Evolutionary conservation across 768 basidiomycete genomes (phyloP).

Genomic region (Suillus tomentosus): DNA sequence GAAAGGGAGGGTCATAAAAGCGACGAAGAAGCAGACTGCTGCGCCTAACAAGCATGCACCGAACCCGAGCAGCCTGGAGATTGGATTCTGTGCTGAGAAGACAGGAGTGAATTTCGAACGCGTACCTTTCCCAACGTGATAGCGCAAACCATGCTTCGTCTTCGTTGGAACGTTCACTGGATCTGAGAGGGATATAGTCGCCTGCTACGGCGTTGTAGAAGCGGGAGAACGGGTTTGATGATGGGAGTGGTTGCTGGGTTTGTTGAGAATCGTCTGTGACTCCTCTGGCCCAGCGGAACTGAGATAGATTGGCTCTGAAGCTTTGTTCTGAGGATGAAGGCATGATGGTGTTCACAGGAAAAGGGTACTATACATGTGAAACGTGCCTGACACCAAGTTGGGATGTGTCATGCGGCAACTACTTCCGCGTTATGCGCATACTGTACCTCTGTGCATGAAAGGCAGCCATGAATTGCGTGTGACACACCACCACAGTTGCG

Average conservation of each 20-base stretch:
- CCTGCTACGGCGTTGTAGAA: slow-evolving; percentile 87
- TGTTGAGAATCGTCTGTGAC: slow-evolving; percentile 69
- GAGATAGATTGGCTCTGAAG: slow-evolving; percentile 75
- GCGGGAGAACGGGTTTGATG: slow-evolving; percentile 73
- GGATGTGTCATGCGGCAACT: not conserved
- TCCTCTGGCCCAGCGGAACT: slow-evolving; percentile 85
- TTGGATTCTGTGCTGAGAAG: not conserved
- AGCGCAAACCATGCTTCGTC: slow-evolving; percentile 95
- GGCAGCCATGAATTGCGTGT: too few species aligned
- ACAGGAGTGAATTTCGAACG: not conserved
- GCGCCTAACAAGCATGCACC: slow-evolving; percentile 88
- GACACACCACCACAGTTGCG: too few species aligned
- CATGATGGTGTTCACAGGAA: slow-evolving; percentile 13
- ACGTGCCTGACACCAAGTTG: not conserved
- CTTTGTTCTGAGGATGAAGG: slow-evolving; percentile 53
- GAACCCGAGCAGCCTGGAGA: slow-evolving; percentile 81
- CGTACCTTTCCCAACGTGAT: slow-evolving; percentile 90
- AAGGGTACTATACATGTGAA: not conserved
- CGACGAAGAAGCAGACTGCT: slow-evolving; percentile 89
- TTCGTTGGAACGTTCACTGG: slow-evolving; percentile 82
- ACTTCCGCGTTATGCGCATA: too few species aligned
- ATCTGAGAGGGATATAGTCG: slow-evolving; percentile 86
- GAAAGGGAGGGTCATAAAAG: slow-evolving; percentile 77
- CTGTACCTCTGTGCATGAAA: too few species aligned
- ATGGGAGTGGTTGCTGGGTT: slow-evolving; percentile 33